Evolutionary conservation across 306 rosid genomes (phyloP).

Genomic region (Gynostemma pentaphyllum): DNA sequence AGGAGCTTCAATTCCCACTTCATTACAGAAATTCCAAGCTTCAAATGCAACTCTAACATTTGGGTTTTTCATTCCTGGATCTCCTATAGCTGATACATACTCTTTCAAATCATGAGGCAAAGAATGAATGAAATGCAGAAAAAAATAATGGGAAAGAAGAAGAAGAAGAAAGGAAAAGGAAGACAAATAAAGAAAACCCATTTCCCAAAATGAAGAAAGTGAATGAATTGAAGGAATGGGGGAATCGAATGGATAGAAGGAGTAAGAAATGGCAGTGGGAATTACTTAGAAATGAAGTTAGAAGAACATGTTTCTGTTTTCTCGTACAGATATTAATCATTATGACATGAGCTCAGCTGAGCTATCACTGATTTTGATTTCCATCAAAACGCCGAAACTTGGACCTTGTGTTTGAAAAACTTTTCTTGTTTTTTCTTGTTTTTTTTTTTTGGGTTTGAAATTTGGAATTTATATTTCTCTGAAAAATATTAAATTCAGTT

Average conservation of each 20-base stretch:
- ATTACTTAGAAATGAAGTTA: background rate
- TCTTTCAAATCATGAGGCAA: constrained; percentile 6
- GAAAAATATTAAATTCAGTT: too few relatives aligned
- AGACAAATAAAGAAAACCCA: background rate
- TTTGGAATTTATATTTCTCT: too few relatives aligned
- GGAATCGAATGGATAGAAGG: background rate
- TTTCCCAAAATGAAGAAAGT: background rate
- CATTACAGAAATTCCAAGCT: constrained; percentile 54
- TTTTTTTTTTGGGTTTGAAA: too few relatives aligned
- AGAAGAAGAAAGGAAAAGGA: background rate
- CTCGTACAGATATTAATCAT: background rate
- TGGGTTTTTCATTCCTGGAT: constrained; percentile 41
- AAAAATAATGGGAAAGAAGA: background rate
- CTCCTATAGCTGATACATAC: constrained; percentile 36
- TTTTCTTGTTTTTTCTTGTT: too few relatives aligned
- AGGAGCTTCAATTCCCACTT: constrained; percentile 52
- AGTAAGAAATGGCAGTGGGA: background rate
- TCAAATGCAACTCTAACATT: constrained; percentile 43
- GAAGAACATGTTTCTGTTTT: background rate
- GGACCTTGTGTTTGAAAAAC: too few relatives aligned
- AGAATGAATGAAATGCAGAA: background rate
- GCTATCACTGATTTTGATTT: too few relatives aligned
- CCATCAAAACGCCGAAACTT: background rate
- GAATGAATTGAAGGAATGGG: background rate
- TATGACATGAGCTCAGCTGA: background rate